A percentile compares a stretch with the other conserved stretches of the same genome.
These are phyloP conservation scores for Pythium insidiosum DNA, from an alignment of 352 stramenopile species.

Conservation along the genomic window DNA sequence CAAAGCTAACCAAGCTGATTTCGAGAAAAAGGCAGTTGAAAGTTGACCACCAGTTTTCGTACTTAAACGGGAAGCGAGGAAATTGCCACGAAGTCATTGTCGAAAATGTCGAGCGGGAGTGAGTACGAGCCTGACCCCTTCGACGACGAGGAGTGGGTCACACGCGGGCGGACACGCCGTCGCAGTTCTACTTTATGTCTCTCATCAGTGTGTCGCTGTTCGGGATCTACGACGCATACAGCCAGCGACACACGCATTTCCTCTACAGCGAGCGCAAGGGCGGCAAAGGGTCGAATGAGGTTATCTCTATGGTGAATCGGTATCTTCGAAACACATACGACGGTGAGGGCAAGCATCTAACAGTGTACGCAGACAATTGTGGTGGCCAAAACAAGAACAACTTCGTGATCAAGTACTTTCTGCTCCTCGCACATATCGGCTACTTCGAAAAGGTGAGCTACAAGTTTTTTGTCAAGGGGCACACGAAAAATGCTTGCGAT, in stretches of 20 bases:
- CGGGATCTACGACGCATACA: neutral
- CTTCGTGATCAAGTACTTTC: slow-evolving; percentile 5
- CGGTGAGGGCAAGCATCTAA: neutral
- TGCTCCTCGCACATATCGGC: neutral
- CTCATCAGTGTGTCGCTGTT: slow-evolving; percentile 9
- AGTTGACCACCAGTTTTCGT: too few relatives aligned
- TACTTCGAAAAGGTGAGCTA: neutral
- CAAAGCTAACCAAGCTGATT: too few relatives aligned
- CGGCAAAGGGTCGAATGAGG: slow-evolving; percentile 2
- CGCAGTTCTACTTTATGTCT: too few relatives aligned
- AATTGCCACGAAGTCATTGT: too few relatives aligned
- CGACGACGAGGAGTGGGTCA: too few relatives aligned
- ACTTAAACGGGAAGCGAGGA: too few relatives aligned
- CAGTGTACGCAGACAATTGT: slow-evolving; percentile 2
- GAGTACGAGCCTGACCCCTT: too few relatives aligned
- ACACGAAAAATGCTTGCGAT: slow-evolving; percentile 12
- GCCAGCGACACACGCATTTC: neutral
- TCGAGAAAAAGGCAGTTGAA: too few relatives aligned
- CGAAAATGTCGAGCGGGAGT: too few relatives aligned
- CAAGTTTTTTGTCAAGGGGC: slow-evolving; percentile 7
- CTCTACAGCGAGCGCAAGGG: slow-evolving; percentile 2
- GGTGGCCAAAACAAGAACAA: slow-evolving; percentile 17
- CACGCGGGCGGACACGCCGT: too few relatives aligned
- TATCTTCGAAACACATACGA: neutral
- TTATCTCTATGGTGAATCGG: slow-evolving; percentile 4